Base-by-base conservation (phyloP, 164 flowering plant species). In the Umbellularia californica region DNA sequence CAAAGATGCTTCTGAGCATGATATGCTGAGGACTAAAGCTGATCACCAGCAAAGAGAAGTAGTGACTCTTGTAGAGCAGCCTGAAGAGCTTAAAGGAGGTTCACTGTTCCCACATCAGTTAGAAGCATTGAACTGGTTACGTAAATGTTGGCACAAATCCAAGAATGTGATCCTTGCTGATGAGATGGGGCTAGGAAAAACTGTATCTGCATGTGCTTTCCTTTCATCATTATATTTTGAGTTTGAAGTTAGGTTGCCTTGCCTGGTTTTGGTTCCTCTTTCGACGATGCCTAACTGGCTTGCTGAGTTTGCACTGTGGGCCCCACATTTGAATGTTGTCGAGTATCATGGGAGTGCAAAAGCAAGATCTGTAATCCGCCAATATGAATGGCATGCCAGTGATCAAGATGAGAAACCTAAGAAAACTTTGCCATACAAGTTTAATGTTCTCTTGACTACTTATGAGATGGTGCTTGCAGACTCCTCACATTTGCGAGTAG, bases 271-370 rank as follows among this genome's bases (percentile, higher is more conserved):
- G 83, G 98, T 96, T 83, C 99, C 99, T 70, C 94, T 96, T 65
- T 94, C 99, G 47, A 96, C 99, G 23, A 96, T 96, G 99, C 98
- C 97, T 58, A 96, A 96, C 75, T 96, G 99, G 99, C 92, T 91
- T 75, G 80, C 98, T 41, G 99, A 96, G 79, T 96, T 94, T 82
- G 65, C 93, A 7, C 74, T 87, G 67, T 96, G 99, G 99, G 95
- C 97, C 70, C 99, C 98, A 4, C 22, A 89, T 52, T 82, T 96
- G 84, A 91, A 96, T 82, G 98, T 96, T 75, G 98, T 96, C 62
- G 99, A 96, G 73, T 96, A 96, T 84, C 99, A 96, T 80, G 99
- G 99, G 19, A 81, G 89, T 81, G 97, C 92, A n/a, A 91, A 88
- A 82, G 97, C 98, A 80, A 85, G 99, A 77, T 84, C 92, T 24